Conservation (phyloP, 139 green algal species). For the Chlamydomonas incerta region DNA sequence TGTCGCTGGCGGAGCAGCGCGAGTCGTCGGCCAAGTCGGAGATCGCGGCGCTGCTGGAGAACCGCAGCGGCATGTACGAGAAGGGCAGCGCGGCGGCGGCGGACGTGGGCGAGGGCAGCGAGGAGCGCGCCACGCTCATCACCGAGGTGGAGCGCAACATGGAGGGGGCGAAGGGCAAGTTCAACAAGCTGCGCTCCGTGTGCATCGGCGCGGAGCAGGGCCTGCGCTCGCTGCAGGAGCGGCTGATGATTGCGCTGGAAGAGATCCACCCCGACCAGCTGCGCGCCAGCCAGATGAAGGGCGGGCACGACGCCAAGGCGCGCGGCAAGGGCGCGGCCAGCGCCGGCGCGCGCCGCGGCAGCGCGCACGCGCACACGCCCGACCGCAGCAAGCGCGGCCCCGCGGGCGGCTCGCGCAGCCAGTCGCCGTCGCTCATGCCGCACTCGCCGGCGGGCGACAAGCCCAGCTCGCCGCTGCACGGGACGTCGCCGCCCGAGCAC, state of each 20-base stretch:
- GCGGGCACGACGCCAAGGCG: not conserved
- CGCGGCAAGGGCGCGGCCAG: not conserved
- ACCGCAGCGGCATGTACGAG: constrained; percentile 66
- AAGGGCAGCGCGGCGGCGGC: constrained; percentile 51
- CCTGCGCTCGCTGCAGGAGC: constrained; percentile 61
- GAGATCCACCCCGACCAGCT: constrained; percentile 50
- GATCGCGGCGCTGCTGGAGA: constrained; percentile 65
- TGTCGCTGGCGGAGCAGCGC: constrained; percentile 76
- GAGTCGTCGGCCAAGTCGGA: constrained; percentile 77
- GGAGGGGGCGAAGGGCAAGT: constrained; percentile 65
- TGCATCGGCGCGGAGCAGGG: constrained; percentile 80
- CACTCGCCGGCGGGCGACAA: constrained; percentile 19
- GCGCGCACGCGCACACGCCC: constrained; percentile 21
- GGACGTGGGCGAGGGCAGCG: constrained; percentile 15
- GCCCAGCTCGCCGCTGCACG: constrained; percentile 19
- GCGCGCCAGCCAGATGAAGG: constrained; percentile 39
- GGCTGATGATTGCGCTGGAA: constrained; percentile 65
- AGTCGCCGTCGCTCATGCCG: constrained; percentile 21
- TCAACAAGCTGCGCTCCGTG: constrained; percentile 72
- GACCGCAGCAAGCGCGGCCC: constrained; percentile 29
- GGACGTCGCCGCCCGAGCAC: too few species aligned
- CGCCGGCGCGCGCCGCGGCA: not conserved
- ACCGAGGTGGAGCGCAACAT: constrained; percentile 63
- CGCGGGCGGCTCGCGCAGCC: not conserved
- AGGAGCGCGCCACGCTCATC: constrained; percentile 47